Conservation (phyloP, 2,329 filamentous ascomycete species). For the Colletotrichum melonis region DNA sequence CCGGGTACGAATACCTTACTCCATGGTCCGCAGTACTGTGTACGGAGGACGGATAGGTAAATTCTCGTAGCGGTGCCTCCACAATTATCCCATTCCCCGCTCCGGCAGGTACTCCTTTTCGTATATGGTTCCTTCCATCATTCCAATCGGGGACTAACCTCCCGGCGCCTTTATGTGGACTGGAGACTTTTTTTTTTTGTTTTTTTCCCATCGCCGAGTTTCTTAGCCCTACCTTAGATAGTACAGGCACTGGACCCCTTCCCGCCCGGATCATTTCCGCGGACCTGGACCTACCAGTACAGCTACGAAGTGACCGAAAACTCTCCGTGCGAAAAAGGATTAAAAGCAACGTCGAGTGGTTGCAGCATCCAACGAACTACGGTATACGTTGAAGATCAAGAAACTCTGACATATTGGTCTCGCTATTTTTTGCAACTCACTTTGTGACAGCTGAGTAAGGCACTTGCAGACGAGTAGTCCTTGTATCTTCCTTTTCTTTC, state of each 20-base stretch:
- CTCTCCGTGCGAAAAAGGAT: conserved; percentile 13
- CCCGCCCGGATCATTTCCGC: conserved; percentile 9
- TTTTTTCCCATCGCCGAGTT: not conserved
- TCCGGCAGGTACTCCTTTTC: not conserved
- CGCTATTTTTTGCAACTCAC: no score
- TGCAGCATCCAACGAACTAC: no score
- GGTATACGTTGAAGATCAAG: not conserved
- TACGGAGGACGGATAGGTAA: no score
- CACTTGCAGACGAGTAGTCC: not conserved
- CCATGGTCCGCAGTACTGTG: no score
- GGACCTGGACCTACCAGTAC: not conserved
- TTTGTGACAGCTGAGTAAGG: not conserved
- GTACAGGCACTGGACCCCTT: not conserved
- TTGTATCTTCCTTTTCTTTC: not conserved
- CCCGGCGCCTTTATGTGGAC: not conserved
- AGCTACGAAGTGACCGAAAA: conserved; percentile 26
- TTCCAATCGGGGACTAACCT: conserved; percentile 2
- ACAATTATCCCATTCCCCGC: not conserved
- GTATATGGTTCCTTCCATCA: not conserved
- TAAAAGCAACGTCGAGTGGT: conserved; percentile 13
- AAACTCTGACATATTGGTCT: not conserved
- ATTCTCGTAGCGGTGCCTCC: not conserved
- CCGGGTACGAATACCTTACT: no score
- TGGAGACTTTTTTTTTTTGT: not conserved
- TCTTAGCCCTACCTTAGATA: not conserved